Evolutionary conservation across 495 filamentous ascomycete genomes (phyloP), one percentile per base, ranked within the genome.

Genomic region (Cudoniella acicularis): DNA sequence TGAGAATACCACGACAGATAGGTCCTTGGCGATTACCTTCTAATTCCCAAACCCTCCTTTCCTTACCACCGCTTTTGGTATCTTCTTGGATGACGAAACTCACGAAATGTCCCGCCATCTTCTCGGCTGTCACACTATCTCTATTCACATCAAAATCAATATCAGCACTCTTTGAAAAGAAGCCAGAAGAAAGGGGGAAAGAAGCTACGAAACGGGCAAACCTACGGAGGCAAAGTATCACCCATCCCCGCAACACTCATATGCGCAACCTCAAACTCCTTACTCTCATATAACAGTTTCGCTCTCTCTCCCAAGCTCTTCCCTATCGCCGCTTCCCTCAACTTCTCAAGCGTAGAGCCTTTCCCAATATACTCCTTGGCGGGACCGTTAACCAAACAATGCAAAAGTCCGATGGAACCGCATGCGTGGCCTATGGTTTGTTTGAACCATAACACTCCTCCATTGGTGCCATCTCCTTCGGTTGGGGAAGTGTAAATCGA

Each of bases 391-490:
- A 74, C 66, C 3, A 88, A 76, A 27, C 83, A 82, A 70, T 95
- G 91, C n/a, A 94, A 67, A 27, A 94, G 74, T 0, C 85, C 90
- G 67, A 93, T 90, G 46, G 88, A 74, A 0, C 91, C 91, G 71
- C 91, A 96, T 3, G 90, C 86, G 67, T 95, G 85, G 40, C 84
- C 80, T 64, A 96, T 95, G 0, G 90, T 96, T 65, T 96, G 91
- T 58, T 83, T 83, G 75, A 90, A 94, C 90, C 90, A 95, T 27
- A 89, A 76, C 2, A 89, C 85, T 0, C 86, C 87, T n/a, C n/a
- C n/a, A n/a, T n/a, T n/a, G n/a, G n/a, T n/a, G 30, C 13, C 30
- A 54, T 72, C 71, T 16, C 55, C 60, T 3, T 62, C 58, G 20
- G 67, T 73, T 22, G 57, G 57, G 21, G 61, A 60, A 24, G 58